A percentile compares a stretch with the other conserved stretches of the same genome.
These are phyloP conservation scores for Globisporangium okanoganense DNA, from an alignment of 352 stramenopile genomes.

Conservation along the genomic window DNA sequence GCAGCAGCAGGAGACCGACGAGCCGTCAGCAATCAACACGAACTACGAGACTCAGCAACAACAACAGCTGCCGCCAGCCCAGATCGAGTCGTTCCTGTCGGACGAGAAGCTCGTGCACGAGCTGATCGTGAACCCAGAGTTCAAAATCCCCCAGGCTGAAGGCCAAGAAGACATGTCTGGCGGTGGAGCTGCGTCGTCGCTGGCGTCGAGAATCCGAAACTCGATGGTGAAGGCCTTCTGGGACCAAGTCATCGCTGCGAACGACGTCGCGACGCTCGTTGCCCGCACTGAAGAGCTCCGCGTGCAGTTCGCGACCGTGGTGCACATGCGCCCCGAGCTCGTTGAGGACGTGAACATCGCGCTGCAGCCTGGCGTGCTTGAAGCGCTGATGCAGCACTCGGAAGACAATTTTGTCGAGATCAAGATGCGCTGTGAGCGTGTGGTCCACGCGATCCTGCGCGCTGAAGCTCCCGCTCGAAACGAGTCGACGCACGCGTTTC, in stretches of 20 bases:
- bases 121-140: constrained; percentile 67
- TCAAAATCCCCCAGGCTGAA: constrained; percentile 25
- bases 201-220: constrained; percentile 36
- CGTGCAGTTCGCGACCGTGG: constrained; percentile 24
- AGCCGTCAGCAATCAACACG: not conserved
- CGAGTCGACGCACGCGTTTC: constrained; percentile 37
- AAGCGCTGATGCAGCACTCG: constrained; percentile 32
- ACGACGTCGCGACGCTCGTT: constrained; percentile 47
- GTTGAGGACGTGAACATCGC: constrained; percentile 36
- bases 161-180: constrained; percentile 6
- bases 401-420: constrained; percentile 26
- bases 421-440: constrained; percentile 31
- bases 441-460: constrained; percentile 43
- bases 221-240: constrained; percentile 70
- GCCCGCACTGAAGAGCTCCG: constrained; percentile 50
- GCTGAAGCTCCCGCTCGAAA: constrained; percentile 52
- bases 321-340: constrained; percentile 24
- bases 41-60: not conserved
- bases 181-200: constrained; percentile 16
- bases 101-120: constrained; percentile 68
- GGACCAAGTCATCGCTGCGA: constrained; percentile 47
- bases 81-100: constrained; percentile 43
- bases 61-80: constrained; percentile 13
- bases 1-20: constrained; percentile 13
- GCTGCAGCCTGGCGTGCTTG: constrained; percentile 27